Evolutionary conservation across 768 basidiomycete species (phyloP).

Genomic region (Tylopilus sp.): DNA sequence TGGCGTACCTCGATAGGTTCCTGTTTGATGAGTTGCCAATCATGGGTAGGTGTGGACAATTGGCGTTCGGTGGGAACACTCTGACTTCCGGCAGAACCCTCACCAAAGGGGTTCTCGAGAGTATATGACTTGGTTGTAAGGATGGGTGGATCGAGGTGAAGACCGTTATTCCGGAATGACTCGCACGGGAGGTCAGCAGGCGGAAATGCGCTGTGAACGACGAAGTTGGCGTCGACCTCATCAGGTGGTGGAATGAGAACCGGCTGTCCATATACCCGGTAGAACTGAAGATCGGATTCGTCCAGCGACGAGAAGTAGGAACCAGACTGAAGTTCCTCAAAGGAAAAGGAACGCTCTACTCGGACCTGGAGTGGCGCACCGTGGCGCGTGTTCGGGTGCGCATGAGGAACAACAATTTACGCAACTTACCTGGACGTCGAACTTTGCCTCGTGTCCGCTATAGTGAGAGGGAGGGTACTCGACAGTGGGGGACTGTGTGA

Average conservation of each 20-base stretch:
- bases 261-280: conserved; percentile 31
- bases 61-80: neutral
- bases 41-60: neutral
- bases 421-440: conserved; percentile 22
- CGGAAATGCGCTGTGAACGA: conserved; percentile 10
- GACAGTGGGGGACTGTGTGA: conserved; percentile 1
- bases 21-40: conserved; percentile 26
- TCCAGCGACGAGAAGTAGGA: conserved; percentile 29
- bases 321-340: conserved; percentile 34
- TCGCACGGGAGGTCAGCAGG: neutral
- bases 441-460: conserved; percentile 16
- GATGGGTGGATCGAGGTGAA: conserved; percentile 8
- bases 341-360: conserved; percentile 31
- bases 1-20: conserved; percentile 25
- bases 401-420: neutral
- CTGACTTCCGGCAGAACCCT: neutral
- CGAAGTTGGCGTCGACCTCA: conserved; percentile 19
- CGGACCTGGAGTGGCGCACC: conserved; percentile 18
- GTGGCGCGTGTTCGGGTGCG: neutral
- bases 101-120: conserved; percentile 26
- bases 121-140: conserved; percentile 28
- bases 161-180: neutral
- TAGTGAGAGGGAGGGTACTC: conserved; percentile 2
- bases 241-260: conserved; percentile 29
- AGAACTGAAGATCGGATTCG: conserved; percentile 33